These are phyloP conservation scores for Arabidopsis suecica DNA, from an alignment of 345 rosid species.

Conservation along the genomic window DNA sequence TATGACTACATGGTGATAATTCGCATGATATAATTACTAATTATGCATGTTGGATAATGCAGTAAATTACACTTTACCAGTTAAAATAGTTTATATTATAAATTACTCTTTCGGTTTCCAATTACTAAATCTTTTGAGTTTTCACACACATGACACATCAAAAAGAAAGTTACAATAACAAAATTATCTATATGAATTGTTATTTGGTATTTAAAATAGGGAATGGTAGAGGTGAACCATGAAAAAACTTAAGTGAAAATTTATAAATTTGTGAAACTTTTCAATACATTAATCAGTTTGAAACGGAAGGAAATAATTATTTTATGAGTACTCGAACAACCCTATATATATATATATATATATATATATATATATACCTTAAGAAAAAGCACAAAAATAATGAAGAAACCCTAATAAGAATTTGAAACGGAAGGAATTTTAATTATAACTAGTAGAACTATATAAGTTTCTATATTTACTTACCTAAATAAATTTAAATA, in stretches of 20 bases:
- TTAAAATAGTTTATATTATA: neutral
- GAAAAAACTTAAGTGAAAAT: neutral
- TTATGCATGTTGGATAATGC: neutral
- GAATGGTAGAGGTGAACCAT: neutral
- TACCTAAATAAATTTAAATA: neutral
- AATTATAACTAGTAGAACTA: neutral
- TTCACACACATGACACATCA: neutral
- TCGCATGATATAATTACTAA: slow-evolving; percentile 3
- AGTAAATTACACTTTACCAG: neutral
- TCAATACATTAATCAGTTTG: neutral
- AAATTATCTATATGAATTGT: neutral
- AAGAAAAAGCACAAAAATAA: neutral
- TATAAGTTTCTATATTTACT: neutral
- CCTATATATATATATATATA: neutral
- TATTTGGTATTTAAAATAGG: neutral
- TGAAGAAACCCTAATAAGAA: neutral
- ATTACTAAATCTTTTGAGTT: neutral
- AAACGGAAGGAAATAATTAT: neutral
- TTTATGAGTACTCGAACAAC: neutral
- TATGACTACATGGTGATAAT: neutral
- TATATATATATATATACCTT: neutral
- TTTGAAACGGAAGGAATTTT: neutral
- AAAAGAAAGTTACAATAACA: neutral
- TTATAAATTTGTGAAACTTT: neutral
- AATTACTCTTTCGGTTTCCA: neutral